These are phyloP conservation scores for Metschnikowia sp. DNA, from an alignment of 805 yeast genomes.

Conservation along the genomic window DNA sequence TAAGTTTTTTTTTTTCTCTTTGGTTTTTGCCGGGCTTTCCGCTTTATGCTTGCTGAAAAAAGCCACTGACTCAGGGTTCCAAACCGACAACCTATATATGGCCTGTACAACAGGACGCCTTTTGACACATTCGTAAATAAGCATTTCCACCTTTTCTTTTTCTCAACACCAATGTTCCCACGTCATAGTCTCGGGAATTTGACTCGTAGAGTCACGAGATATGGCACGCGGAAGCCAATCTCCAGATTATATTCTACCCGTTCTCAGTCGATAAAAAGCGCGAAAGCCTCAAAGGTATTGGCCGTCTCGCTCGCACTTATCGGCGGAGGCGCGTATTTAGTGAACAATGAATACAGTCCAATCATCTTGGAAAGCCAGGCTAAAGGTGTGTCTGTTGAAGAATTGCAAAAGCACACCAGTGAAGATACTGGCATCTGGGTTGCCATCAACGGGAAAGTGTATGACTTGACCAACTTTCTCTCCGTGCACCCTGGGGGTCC, in stretches of 20 bases:
- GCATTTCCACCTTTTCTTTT: too few species aligned
- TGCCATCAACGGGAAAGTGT: slow-evolving; percentile 31
- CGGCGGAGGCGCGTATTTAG: neutral
- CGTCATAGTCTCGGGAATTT: too few species aligned
- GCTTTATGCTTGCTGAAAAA: neutral
- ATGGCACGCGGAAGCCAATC: too few species aligned
- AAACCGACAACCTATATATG: too few species aligned
- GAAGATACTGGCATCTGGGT: slow-evolving; percentile 26
- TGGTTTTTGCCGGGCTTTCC: neutral
- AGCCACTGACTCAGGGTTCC: neutral
- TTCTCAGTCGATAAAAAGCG: too few species aligned
- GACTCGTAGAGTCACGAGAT: too few species aligned
- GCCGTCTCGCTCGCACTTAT: neutral
- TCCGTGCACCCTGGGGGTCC: slow-evolving; percentile 52
- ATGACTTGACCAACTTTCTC: slow-evolving; percentile 37
- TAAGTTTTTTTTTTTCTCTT: too few species aligned
- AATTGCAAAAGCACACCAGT: slow-evolving; percentile 11
- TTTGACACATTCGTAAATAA: too few species aligned
- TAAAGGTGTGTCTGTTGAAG: slow-evolving; percentile 15
- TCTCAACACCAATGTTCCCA: too few species aligned
- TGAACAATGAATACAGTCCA: neutral
- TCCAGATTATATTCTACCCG: too few species aligned
- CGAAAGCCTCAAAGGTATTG: too few species aligned
- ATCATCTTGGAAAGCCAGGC: slow-evolving; percentile 6
- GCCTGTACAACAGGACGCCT: too few species aligned